Evolutionary conservation across 2,329 filamentous ascomycete genomes (phyloP).

Genomic region (Cytospora chrysosperma): DNA sequence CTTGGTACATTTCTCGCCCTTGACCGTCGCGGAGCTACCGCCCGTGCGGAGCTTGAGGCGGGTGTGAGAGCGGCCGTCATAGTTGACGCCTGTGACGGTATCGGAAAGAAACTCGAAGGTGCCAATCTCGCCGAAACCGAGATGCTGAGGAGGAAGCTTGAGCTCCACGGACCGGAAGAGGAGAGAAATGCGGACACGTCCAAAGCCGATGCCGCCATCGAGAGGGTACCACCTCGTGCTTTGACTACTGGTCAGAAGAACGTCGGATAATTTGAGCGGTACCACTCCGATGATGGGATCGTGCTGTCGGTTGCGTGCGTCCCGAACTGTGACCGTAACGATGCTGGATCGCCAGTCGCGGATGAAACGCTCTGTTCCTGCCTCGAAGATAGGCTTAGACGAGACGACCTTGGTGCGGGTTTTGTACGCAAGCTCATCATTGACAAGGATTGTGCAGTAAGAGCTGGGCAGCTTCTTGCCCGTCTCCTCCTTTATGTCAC

Average conservation of each 20-base stretch:
- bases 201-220: constrained; percentile 90
- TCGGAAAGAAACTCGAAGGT: constrained; percentile 85
- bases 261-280: constrained; percentile 80
- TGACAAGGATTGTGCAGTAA: constrained; percentile 89
- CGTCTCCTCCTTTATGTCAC: constrained; percentile 83
- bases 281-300: constrained; percentile 93
- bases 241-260: constrained; percentile 86
- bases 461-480: constrained; percentile 78
- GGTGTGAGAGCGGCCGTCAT: constrained; percentile 62
- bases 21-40: constrained; percentile 72
- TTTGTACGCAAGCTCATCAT: constrained; percentile 86
- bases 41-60: constrained; percentile 82
- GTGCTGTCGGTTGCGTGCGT: constrained; percentile 85
- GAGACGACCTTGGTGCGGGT: constrained; percentile 93
- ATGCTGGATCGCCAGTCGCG: constrained; percentile 90
- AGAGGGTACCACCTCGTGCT: constrained; percentile 93
- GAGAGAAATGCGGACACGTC: constrained; percentile 82
- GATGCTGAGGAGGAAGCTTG: constrained; percentile 75
- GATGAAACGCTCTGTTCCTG: constrained; percentile 88
- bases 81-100: constrained; percentile 63
- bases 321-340: constrained; percentile 83
- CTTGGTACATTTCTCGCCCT: constrained; percentile 60
- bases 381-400: constrained; percentile 95
- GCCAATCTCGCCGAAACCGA: constrained; percentile 87
- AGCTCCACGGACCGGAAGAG: constrained; percentile 90